Evolutionary conservation across 805 yeast genomes (phyloP), one percentile per base, ranked within the genome.

Genomic region (Candida insectorum): DNA sequence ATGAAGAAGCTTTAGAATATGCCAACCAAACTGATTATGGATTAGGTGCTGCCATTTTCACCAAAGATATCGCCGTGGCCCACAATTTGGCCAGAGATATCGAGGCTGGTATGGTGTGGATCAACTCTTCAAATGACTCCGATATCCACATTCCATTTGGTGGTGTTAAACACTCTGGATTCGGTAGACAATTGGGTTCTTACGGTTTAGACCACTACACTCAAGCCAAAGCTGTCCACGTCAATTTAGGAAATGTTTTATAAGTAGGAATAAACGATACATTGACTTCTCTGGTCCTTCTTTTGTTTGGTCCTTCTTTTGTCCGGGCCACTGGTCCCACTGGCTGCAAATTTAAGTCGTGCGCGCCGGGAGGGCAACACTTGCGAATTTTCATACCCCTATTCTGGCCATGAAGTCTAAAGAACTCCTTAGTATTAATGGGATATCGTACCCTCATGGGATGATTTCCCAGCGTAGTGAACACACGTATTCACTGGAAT

Each of bases 11-110:
- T 4, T 43, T 86, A 17, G 62, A 57, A 41, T 69, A 69, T 39
- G 94, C 94, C 45, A 86, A 86, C 57, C 75, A 74, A 47, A 71
- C 87, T 8, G 71, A 70, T 33, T 86, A 85, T 53, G 95, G 95
- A 5, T 73, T 86, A 36, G 95, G 89, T 7, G 85, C 89, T 4
- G 81, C 89, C 52, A 75, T 86, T 8, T 86, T 85, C 69, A 77
- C 94, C 28, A 62, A 65, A 41, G 80, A 84, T 54, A 67, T 85
- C 41, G 67, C 71, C 34, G 67, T 72, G 37, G 93, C 87, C 3
- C 85, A 84, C 54, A 55, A 63, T 31, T 66, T 80, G 48, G 83
- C 88, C 11, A 56, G 68, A 29, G 74, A 73, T 24, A 51, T 67
- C 30, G 59, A 65, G 43, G 54, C 69, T 13, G 73, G 73, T 29